phyloP scores from a whole-genome alignment of 2,329 filamentous ascomycete species.

The Drechslerella coelobrocha region DNA sequence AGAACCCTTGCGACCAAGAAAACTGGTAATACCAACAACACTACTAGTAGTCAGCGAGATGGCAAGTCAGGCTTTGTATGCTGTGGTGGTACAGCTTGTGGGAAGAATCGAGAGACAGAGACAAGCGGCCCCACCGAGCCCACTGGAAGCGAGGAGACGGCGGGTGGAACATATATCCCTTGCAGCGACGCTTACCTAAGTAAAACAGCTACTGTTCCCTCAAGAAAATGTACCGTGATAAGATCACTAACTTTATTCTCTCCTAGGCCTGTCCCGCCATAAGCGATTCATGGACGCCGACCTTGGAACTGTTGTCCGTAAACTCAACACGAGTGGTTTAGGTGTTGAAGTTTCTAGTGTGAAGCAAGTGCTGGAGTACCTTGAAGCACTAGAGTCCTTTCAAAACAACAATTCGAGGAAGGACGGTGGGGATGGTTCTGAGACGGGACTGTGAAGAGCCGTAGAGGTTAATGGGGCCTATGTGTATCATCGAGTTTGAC shows the following conservation, averaged over 20 bases:
- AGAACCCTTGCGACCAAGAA: constrained; percentile 72
- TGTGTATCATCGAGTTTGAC: too few species aligned
- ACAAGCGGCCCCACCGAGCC: constrained; percentile 11
- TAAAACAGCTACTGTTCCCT: constrained; percentile 6
- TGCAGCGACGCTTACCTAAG: constrained; percentile 54
- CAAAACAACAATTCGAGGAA: constrained; percentile 41
- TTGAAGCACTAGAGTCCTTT: constrained; percentile 51
- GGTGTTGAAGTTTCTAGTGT: constrained; percentile 54
- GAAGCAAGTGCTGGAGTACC: constrained; percentile 54
- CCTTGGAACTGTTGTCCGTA: constrained; percentile 53
- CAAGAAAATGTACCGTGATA: too few species aligned
- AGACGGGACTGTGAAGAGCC: neutral
- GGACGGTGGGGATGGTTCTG: constrained; percentile 10
- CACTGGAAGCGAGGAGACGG: neutral
- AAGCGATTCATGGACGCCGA: constrained; percentile 54
- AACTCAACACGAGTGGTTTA: constrained; percentile 53
- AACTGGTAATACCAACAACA: neutral
- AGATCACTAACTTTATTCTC: too few species aligned
- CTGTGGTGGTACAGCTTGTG: constrained; percentile 52
- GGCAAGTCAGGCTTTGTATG: constrained; percentile 48
- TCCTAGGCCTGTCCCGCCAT: constrained; percentile 52
- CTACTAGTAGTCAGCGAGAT: constrained; percentile 2
- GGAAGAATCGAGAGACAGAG: constrained; percentile 44
- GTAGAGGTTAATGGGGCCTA: too few species aligned
- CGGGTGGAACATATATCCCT: constrained; percentile 53